Evolutionary conservation across 2,329 filamentous ascomycete genomes (phyloP).

Genomic region (Apiospora hydei): DNA sequence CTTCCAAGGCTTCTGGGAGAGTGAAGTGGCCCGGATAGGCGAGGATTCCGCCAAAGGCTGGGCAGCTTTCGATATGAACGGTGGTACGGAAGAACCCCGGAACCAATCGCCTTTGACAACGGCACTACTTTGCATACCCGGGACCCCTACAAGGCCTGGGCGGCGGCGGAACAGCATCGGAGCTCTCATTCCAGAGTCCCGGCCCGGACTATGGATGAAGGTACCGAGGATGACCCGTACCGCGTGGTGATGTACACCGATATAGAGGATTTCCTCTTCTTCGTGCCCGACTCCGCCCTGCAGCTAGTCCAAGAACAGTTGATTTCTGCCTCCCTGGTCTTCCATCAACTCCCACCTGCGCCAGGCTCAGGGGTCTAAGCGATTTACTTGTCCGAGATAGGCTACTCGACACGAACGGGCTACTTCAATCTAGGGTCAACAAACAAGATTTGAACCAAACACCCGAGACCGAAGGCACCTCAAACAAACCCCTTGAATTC

Average conservation of each 20-base stretch:
- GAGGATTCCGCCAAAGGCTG: slow-evolving; percentile 77
- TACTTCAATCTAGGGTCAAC: slow-evolving; percentile 38
- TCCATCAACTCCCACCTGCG: slow-evolving; percentile 68
- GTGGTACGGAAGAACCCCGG: slow-evolving; percentile 50
- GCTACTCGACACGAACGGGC: slow-evolving; percentile 51
- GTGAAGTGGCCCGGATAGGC: slow-evolving; percentile 79
- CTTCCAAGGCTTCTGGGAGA: slow-evolving; percentile 86
- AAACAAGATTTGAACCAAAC: slow-evolving; percentile 20
- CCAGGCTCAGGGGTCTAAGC: slow-evolving; percentile 37
- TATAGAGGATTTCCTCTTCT: slow-evolving; percentile 67
- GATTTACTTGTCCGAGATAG: slow-evolving; percentile 56
- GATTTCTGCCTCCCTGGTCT: slow-evolving; percentile 74
- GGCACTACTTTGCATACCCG: slow-evolving; percentile 41
- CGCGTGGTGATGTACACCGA: slow-evolving; percentile 83
- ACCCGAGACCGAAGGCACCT: slow-evolving; percentile 1
- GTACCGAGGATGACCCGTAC: slow-evolving; percentile 81
- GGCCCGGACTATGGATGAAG: slow-evolving; percentile 77
- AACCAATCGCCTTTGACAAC: slow-evolving; percentile 41
- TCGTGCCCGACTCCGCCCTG: slow-evolving; percentile 51
- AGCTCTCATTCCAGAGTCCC: slow-evolving; percentile 63
- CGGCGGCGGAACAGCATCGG: slow-evolving; percentile 59
- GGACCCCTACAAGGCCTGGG: slow-evolving; percentile 61
- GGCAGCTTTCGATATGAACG: slow-evolving; percentile 56
- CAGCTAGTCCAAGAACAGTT: slow-evolving; percentile 53
- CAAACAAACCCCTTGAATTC: slow-evolving; percentile 32